Percentiles rank a stretch among this genome's conserved stretches.
phyloP scores from a whole-genome alignment of 768 basidiomycete species.

The Strobilomyces dryophilus region DNA sequence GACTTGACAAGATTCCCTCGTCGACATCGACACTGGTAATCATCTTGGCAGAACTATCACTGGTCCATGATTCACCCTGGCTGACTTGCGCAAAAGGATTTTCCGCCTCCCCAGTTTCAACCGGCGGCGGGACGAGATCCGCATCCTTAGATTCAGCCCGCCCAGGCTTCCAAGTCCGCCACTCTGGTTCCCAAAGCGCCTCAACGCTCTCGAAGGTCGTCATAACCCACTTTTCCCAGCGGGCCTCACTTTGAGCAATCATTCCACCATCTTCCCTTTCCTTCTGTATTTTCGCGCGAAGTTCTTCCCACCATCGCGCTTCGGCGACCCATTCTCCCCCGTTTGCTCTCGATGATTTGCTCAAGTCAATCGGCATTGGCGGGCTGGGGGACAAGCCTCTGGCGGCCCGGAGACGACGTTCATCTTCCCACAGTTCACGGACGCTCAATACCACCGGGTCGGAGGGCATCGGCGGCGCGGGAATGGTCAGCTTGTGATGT shows the following conservation, averaged over 20 bases:
- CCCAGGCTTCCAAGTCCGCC: conserved; percentile 54
- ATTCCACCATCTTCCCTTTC: conserved; percentile 31
- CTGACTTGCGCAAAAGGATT: conserved; percentile 25
- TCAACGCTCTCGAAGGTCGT: conserved; percentile 89
- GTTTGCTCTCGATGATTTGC: conserved; percentile 52
- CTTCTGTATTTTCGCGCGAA: conserved; percentile 56
- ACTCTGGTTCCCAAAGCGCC: conserved; percentile 71
- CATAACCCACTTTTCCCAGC: conserved; percentile 77
- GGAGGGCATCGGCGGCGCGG: conserved; percentile 43
- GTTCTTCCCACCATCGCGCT: conserved; percentile 70
- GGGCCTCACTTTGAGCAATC: conserved; percentile 20
- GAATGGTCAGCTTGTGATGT: conserved; percentile 63
- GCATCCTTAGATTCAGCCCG: conserved; percentile 2
- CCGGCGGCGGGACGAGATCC: conserved; percentile 14
- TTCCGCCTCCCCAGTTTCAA: conserved; percentile 5
- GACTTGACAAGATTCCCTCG: conserved; percentile 29
- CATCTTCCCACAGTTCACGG: conserved; percentile 95
- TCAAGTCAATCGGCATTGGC: conserved; percentile 65
- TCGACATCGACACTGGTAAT: conserved; percentile 27
- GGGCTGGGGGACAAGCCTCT: conserved; percentile 72
- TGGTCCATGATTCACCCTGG: conserved; percentile 14
- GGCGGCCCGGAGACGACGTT: conserved; percentile 65
- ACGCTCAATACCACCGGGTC: conserved; percentile 86
- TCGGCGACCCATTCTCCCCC: conserved; percentile 70
- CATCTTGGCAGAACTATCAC: background rate